phyloP scores from a whole-genome alignment of 2,329 filamentous ascomycete genomes.

The Microcyclospora tardicrescens region DNA sequence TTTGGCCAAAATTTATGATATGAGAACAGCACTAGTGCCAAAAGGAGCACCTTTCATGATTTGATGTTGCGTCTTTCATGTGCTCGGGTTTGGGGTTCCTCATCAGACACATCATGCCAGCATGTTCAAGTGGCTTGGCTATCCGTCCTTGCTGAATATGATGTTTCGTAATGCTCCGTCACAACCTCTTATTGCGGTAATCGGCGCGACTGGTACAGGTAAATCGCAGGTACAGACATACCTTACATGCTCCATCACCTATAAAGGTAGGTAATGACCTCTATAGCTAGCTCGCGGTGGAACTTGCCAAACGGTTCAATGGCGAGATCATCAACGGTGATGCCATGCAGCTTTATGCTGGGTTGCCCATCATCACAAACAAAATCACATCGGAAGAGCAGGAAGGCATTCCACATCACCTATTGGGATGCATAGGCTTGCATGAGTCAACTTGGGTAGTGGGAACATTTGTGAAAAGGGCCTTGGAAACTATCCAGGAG shows the following conservation, averaged over 20 bases:
- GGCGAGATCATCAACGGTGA: slow-evolving; percentile 96
- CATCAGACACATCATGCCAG: no score
- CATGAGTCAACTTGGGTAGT: slow-evolving; percentile 75
- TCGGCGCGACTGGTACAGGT: slow-evolving; percentile 85
- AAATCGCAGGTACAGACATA: slow-evolving; percentile 62
- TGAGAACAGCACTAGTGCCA: no score
- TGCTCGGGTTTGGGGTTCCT: no score
- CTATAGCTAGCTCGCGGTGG: slow-evolving; percentile 62
- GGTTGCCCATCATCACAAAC: slow-evolving; percentile 89
- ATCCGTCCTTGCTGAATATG: not conserved
- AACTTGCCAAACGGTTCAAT: slow-evolving; percentile 68
- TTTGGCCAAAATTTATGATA: no score
- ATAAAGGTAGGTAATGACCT: slow-evolving; percentile 23
- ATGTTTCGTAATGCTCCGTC: slow-evolving; percentile 14
- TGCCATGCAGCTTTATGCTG: slow-evolving; percentile 93
- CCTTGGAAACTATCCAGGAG: slow-evolving; percentile 56
- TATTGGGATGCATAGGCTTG: slow-evolving; percentile 66
- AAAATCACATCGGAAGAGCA: slow-evolving; percentile 68
- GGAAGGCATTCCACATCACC: slow-evolving; percentile 71
- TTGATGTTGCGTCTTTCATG: no score
- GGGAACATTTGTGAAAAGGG: slow-evolving; percentile 59
- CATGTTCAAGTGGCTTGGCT: no score
- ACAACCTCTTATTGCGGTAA: slow-evolving; percentile 59
- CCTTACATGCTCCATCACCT: not conserved
- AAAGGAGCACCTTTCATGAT: no score